Conservation (phyloP, 2,329 filamentous ascomycete genomes). For the Colletotrichum abscissum region DNA sequence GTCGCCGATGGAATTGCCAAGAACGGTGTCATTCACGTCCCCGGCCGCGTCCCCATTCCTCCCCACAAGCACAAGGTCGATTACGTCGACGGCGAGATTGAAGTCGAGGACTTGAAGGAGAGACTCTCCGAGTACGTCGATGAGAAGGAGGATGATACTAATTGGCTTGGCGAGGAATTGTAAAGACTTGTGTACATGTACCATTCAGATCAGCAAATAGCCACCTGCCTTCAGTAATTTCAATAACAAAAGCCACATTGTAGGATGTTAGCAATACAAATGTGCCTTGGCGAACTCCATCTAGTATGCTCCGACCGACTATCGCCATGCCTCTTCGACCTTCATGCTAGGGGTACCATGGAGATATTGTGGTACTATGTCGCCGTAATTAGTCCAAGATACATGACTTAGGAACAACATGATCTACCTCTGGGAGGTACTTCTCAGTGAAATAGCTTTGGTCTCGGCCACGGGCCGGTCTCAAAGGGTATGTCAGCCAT, state of each 20-base stretch:
- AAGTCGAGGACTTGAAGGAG: slow-evolving; percentile 70
- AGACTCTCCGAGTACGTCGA: slow-evolving; percentile 60
- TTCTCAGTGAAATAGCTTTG: no score
- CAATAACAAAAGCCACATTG: not conserved
- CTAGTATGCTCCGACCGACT: no score
- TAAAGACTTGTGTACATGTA: not conserved
- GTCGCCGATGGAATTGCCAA: slow-evolving; percentile 77
- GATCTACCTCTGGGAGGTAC: no score
- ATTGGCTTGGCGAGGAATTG: slow-evolving; percentile 28
- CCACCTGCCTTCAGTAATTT: not conserved
- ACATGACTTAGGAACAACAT: no score
- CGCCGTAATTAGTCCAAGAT: no score
- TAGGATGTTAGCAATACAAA: not conserved
- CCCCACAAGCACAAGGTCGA: slow-evolving; percentile 65
- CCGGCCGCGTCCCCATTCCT: slow-evolving; percentile 80
- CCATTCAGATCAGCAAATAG: not conserved
- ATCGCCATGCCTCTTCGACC: no score
- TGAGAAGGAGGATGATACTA: slow-evolving; percentile 28
- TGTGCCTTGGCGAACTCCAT: not conserved
- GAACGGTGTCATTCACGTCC: slow-evolving; percentile 86
- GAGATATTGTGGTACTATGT: no score
- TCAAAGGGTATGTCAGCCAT: no score
- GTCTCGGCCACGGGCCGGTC: no score
- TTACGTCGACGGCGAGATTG: slow-evolving; percentile 58
- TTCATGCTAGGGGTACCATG: no score